These are phyloP conservation scores for Cylindricascospora bacillispora DNA, from an alignment of 1,139 yeast genomes.

Conservation along the genomic window DNA sequence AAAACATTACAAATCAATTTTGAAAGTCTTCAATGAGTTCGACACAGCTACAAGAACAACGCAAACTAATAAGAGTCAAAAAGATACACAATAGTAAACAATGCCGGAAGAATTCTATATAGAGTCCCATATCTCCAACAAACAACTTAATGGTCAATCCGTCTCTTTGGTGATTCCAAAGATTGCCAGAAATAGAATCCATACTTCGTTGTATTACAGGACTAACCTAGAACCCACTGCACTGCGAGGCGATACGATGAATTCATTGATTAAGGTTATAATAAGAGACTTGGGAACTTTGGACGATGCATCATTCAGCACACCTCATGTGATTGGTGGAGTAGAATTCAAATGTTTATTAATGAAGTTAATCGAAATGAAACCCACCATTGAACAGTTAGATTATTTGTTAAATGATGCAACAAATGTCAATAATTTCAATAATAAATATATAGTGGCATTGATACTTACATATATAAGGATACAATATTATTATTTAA, in stretches of 20 bases:
- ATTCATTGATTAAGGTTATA: constrained; percentile 11
- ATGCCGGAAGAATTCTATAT: constrained; percentile 23
- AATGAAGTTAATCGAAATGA: constrained; percentile 23
- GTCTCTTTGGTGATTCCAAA: constrained; percentile 26
- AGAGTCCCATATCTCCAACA: constrained; percentile 19
- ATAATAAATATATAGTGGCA: constrained; percentile 21
- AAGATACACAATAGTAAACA: not conserved
- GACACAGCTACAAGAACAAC: not conserved
- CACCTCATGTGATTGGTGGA: constrained; percentile 16
- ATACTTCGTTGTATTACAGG: constrained; percentile 21
- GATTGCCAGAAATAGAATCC: constrained; percentile 21
- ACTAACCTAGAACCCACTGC: constrained; percentile 15
- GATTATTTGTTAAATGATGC: constrained; percentile 8
- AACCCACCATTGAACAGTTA: constrained; percentile 22
- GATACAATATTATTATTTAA: constrained; percentile 20
- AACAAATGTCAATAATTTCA: constrained; percentile 6
- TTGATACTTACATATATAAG: constrained; percentile 20
- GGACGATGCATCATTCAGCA: constrained; percentile 6
- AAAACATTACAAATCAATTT: not conserved
- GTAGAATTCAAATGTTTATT: constrained; percentile 23
- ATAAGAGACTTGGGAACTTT: constrained; percentile 20
- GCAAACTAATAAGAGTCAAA: not conserved
- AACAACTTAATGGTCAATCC: constrained; percentile 23
- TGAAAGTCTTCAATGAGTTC: too few relatives aligned
- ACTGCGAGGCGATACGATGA: constrained; percentile 21